phyloP scores from a whole-genome alignment of 108 stramenopile genomes.

The Epipyxis sp. region DNA sequence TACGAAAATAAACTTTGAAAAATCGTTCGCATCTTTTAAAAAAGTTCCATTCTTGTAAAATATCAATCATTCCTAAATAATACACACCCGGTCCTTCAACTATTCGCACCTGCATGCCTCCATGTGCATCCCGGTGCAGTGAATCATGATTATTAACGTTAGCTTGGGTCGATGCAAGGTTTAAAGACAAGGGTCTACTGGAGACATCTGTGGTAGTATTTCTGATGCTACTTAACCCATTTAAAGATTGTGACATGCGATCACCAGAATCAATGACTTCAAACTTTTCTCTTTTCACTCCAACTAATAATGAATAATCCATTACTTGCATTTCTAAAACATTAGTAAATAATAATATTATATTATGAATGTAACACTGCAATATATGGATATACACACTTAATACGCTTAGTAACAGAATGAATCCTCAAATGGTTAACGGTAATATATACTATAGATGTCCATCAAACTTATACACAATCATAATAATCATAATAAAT shows the following conservation, averaged over 20 bases:
- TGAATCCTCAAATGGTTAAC: too few relatives aligned
- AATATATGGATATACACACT: too few relatives aligned
- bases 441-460: too few relatives aligned
- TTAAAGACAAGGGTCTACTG: background rate
- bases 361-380: too few relatives aligned
- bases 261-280: constrained; percentile 20
- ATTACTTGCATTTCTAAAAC: constrained; percentile 32
- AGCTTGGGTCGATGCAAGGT: too few relatives aligned
- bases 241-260: too few relatives aligned
- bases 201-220: background rate
- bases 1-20: constrained; percentile 28
- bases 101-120: constrained; percentile 19
- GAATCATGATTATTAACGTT: background rate
- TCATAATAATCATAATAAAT: too few relatives aligned
- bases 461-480: too few relatives aligned
- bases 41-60: constrained; percentile 40
- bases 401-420: too few relatives aligned
- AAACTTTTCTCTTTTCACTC: constrained; percentile 34
- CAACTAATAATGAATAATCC: constrained; percentile 45
- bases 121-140: background rate
- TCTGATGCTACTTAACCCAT: too few relatives aligned
- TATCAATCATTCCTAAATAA: constrained; percentile 47
- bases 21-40: constrained; percentile 37
- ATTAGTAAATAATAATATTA: constrained; percentile 38
- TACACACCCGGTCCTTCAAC: constrained; percentile 35